These are phyloP conservation scores for Avena insularis DNA, from an alignment of 176 grass and related monocot genomes.

Conservation along the genomic window DNA sequence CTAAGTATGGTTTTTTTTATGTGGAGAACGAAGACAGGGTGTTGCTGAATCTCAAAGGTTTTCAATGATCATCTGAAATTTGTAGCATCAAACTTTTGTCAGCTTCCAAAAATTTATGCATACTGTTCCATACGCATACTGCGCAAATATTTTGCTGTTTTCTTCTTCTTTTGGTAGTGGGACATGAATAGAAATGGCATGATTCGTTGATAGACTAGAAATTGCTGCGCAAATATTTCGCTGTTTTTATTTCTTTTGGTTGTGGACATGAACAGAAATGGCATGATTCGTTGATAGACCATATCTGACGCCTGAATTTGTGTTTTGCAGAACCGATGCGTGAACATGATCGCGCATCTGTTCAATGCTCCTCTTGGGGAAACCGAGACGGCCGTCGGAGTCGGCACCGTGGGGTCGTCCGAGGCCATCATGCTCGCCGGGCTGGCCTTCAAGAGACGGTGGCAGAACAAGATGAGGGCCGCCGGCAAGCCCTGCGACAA, in stretches of 20 bases:
- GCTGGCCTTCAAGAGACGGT: constrained; percentile 80
- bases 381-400: constrained; percentile 67
- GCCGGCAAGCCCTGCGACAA: constrained; percentile 89
- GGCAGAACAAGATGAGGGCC: constrained; percentile 86
- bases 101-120: not conserved
- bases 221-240: not conserved
- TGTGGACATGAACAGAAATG: not conserved
- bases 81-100: not conserved
- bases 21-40: too few relatives aligned
- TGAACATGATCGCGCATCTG: constrained; percentile 92
- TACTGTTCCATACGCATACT: not conserved
- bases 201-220: not conserved
- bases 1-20: too few relatives aligned
- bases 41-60: too few relatives aligned
- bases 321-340: constrained; percentile 74
- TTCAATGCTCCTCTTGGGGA: constrained; percentile 87
- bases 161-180: not conserved
- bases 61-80: not conserved
- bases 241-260: not conserved
- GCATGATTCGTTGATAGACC: not conserved
- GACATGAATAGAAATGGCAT: not conserved
- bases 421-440: constrained; percentile 97
- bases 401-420: constrained; percentile 82
- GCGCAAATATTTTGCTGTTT: not conserved
- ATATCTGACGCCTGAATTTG: not conserved